Percentiles rank a stretch among this genome's conserved stretches.
phyloP scores from a whole-genome alignment of 2,329 filamentous ascomycete genomes.

The Penicillium glabrum region DNA sequence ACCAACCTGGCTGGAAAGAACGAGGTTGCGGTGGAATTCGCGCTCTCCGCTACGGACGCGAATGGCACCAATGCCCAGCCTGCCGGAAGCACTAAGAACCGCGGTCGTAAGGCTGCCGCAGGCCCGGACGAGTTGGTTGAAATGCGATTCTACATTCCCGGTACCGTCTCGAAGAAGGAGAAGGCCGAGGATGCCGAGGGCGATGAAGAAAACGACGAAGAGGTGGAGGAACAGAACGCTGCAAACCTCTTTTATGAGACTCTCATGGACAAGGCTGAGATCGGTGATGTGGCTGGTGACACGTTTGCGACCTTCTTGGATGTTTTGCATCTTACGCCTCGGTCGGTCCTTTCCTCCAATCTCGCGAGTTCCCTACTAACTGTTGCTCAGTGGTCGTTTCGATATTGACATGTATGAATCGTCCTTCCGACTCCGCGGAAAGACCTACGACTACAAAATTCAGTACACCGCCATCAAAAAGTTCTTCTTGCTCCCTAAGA shows the following conservation, averaged over 20 bases:
- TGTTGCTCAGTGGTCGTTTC: conserved; percentile 77
- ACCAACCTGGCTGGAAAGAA: conserved; percentile 97
- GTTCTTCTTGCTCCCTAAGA: conserved; percentile 97
- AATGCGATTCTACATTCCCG: conserved; percentile 98
- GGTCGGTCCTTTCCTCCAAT: conserved; percentile 50
- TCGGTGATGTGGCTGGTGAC: conserved; percentile 97
- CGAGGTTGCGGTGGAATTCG: conserved; percentile 94
- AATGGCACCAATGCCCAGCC: conserved; percentile 72
- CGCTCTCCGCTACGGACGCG: conserved; percentile 69
- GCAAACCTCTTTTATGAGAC: conserved; percentile 98
- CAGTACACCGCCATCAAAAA: conserved; percentile 98
- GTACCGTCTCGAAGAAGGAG: conserved; percentile 71
- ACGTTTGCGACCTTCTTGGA: conserved; percentile 97
- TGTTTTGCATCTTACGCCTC: conserved; percentile 92
- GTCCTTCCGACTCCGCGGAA: conserved; percentile 94
- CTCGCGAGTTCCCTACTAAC: conserved; percentile 18
- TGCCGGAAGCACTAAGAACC: conserved; percentile 67
- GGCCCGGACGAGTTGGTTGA: conserved; percentile 92
- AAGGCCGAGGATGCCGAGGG: conserved; percentile 66
- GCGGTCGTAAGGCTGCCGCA: conserved; percentile 85
- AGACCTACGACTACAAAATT: conserved; percentile 99
- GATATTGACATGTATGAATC: conserved; percentile 99
- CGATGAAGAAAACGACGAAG: conserved; percentile 71
- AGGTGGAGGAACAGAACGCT: conserved; percentile 84
- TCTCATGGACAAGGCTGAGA: conserved; percentile 96